These are phyloP conservation scores for Cryptococcus jaspeensis DNA, from an alignment of 1,284 basidiomycete genomes.

Conservation along the genomic window DNA sequence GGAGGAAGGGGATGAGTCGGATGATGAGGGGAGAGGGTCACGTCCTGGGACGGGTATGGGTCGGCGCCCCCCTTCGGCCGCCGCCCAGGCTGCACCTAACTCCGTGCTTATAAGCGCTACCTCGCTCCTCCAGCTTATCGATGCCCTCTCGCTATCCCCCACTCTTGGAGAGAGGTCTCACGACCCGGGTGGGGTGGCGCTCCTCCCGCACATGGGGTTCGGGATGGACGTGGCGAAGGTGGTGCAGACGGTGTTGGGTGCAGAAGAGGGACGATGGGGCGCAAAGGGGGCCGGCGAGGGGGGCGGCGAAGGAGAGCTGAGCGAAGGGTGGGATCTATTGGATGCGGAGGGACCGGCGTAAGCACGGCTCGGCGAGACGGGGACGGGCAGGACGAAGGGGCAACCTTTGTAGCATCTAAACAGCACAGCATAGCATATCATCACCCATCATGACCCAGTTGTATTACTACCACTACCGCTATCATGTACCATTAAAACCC, in stretches of 20 bases:
- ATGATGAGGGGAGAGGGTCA: background rate
- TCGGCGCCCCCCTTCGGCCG: too few species aligned
- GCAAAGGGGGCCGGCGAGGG: constrained; percentile 12
- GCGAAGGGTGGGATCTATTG: constrained; percentile 43
- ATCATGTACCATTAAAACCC: too few species aligned
- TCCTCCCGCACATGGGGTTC: constrained; percentile 35
- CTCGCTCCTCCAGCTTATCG: constrained; percentile 32
- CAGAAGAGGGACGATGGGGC: constrained; percentile 30
- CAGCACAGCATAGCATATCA: background rate
- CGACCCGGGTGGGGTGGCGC: constrained; percentile 29
- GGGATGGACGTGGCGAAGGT: constrained; percentile 43
- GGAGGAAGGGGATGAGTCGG: constrained; percentile 17
- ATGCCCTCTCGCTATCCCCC: constrained; percentile 24
- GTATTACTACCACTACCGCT: too few species aligned
- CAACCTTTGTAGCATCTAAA: too few species aligned
- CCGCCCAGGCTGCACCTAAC: background rate
- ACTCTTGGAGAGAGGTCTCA: constrained; percentile 35
- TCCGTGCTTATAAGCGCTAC: constrained; percentile 28
- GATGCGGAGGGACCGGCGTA: constrained; percentile 14
- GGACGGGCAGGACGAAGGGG: too few species aligned
- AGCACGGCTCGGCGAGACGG: too few species aligned
- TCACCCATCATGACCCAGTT: background rate
- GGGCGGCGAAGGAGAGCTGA: constrained; percentile 19
- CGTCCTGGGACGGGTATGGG: too few species aligned
- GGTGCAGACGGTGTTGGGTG: constrained; percentile 27